Evolutionary conservation across 768 basidiomycete genomes (phyloP).

Genomic region (Tulasnella sp.): DNA sequence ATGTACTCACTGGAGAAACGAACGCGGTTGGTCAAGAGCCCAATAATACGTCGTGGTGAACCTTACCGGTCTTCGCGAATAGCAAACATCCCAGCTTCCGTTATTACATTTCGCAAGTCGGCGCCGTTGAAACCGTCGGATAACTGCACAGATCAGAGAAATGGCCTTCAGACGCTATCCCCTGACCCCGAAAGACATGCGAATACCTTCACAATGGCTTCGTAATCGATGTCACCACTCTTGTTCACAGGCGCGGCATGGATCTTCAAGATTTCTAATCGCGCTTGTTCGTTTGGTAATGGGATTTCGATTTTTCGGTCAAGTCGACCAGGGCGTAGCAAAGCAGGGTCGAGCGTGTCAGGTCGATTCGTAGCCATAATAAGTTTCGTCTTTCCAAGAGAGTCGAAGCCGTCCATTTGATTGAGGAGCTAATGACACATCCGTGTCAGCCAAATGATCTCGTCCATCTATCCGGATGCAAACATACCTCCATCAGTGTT

Average conservation of each 20-base stretch:
- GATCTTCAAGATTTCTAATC: constrained; percentile 95
- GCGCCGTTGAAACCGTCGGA: constrained; percentile 95
- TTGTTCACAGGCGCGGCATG: constrained; percentile 94
- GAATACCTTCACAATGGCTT: constrained; percentile 89
- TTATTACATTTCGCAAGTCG: constrained; percentile 90
- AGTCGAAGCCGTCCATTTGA: constrained; percentile 99
- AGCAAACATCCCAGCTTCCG: constrained; percentile 97
- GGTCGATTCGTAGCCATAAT: constrained; percentile 99
- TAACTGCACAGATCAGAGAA: constrained; percentile 46
- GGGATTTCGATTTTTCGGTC: constrained; percentile 98
- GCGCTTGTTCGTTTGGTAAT: constrained; percentile 93
- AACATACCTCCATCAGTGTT: constrained; percentile 88
- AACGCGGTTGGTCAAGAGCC: constrained; percentile 20
- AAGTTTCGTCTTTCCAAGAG: constrained; percentile 88
- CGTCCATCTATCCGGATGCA: neutral
- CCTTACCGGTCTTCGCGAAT: constrained; percentile 88
- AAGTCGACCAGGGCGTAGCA: constrained; percentile 90
- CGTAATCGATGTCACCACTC: constrained; percentile 92
- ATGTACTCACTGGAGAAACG: constrained; percentile 65
- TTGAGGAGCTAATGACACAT: constrained; percentile 67
- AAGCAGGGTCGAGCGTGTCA: constrained; percentile 94
- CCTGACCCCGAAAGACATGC: neutral
- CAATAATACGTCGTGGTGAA: neutral
- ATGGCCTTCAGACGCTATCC: neutral
- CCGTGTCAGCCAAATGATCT: neutral